Conservation (phyloP, 306 rosid genomes). For the Gastrolobium villosum region DNA sequence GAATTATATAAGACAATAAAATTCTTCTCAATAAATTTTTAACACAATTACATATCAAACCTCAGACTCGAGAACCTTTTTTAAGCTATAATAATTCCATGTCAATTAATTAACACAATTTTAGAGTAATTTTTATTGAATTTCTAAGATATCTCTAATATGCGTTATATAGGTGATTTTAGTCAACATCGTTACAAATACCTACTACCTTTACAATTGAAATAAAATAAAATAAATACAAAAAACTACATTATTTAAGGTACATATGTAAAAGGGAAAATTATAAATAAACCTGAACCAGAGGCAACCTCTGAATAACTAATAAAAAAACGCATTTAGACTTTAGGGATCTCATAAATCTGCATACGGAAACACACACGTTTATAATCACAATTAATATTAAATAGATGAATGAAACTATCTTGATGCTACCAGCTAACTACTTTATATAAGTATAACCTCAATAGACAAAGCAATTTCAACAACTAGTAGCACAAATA, state of each 20-base stretch:
- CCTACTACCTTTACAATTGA: background rate
- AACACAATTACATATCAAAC: too few relatives aligned
- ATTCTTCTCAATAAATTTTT: too few relatives aligned
- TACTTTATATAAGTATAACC: conserved; percentile 1
- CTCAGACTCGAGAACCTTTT: too few relatives aligned
- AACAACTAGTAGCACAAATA: conserved; percentile 33
- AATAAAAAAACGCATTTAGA: background rate
- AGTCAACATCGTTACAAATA: conserved; percentile 19
- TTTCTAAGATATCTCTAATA: conserved; percentile 27
- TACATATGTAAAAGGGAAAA: background rate
- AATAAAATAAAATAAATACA: background rate
- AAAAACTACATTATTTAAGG: background rate
- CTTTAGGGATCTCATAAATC: background rate
- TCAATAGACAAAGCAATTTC: conserved; percentile 40
- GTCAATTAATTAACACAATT: too few relatives aligned
- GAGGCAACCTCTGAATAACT: background rate
- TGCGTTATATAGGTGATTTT: conserved; percentile 4
- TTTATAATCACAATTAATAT: background rate
- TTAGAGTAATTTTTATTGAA: conserved; percentile 1
- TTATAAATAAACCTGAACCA: conserved; percentile 1
- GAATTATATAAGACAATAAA: too few relatives aligned
- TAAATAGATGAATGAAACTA: conserved; percentile 29
- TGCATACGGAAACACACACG: background rate
- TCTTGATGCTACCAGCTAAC: conserved; percentile 37
- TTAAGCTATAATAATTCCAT: too few relatives aligned